Evolutionary conservation across 306 rosid species (phyloP).

Genomic region (Vicia villosa): DNA sequence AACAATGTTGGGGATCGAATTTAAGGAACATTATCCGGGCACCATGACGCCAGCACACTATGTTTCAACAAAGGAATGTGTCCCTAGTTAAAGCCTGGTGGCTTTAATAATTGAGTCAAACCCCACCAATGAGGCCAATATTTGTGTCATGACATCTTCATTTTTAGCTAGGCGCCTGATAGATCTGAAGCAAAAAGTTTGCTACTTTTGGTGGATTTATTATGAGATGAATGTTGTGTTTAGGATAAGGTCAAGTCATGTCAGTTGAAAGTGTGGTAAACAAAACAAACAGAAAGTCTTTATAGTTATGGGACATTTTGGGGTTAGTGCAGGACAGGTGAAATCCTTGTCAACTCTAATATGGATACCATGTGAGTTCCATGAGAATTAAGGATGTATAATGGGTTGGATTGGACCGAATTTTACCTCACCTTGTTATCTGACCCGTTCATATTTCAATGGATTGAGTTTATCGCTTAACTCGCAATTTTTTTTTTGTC

Average conservation of each 20-base stretch:
- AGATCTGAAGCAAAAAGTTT: slow-evolving; percentile 43
- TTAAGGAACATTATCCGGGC: slow-evolving; percentile 24
- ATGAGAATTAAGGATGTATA: neutral
- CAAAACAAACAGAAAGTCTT: slow-evolving; percentile 48
- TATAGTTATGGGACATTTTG: slow-evolving; percentile 38
- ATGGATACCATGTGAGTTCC: slow-evolving; percentile 48
- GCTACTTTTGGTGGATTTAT: slow-evolving; percentile 38
- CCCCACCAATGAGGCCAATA: slow-evolving; percentile 22
- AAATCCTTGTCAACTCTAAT: slow-evolving; percentile 38
- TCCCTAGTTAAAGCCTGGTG: slow-evolving; percentile 2
- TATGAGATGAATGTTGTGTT: neutral
- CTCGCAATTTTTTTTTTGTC: too few relatives aligned
- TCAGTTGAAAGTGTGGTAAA: slow-evolving; percentile 30
- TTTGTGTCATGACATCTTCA: slow-evolving; percentile 52
- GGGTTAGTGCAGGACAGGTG: slow-evolving; percentile 34
- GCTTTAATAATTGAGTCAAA: slow-evolving; percentile 46
- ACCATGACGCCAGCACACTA: slow-evolving; percentile 16
- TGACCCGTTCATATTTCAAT: too few relatives aligned
- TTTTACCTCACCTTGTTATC: too few relatives aligned
- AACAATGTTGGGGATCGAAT: neutral
- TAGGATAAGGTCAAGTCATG: slow-evolving; percentile 33
- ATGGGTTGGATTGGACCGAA: too few relatives aligned
- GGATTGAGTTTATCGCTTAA: too few relatives aligned
- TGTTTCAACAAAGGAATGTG: slow-evolving; percentile 33
- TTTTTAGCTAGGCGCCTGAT: slow-evolving; percentile 57